A percentile compares a stretch with the other conserved stretches of the same genome.
These are phyloP conservation scores for Microglena sp. DNA, from an alignment of 139 green algal species.

Conservation along the genomic window DNA sequence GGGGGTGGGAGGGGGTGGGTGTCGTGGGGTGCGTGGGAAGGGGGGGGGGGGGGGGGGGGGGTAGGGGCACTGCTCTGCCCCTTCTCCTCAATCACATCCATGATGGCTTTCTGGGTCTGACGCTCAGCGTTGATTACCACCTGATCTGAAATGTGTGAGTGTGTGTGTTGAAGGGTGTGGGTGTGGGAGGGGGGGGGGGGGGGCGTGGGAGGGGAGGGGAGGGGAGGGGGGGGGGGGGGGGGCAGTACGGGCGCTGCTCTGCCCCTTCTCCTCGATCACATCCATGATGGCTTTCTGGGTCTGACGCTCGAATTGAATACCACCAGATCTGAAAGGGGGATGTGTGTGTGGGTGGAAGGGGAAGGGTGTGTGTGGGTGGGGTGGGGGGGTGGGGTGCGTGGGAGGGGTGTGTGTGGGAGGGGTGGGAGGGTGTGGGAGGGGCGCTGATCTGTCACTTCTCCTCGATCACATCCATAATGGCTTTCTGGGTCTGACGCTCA, in stretches of 20 bases:
- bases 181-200: too few relatives aligned
- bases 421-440: neutral
- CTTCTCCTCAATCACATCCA: conserved; percentile 38
- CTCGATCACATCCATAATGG: conserved; percentile 35
- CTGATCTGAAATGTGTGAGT: too few relatives aligned
- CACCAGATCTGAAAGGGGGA: neutral
- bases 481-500: conserved; percentile 19
- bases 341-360: too few relatives aligned
- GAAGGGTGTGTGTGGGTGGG: too few relatives aligned
- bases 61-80: conserved; percentile 50
- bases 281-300: conserved; percentile 34
- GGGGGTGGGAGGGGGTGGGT: neutral
- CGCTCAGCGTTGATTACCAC: conserved; percentile 7
- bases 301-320: conserved; percentile 9
- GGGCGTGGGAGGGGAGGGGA: too few relatives aligned
- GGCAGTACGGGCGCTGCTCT: conserved; percentile 58
- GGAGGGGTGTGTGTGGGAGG: neutral
- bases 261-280: conserved; percentile 36
- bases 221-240: too few relatives aligned
- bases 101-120: conserved; percentile 32
- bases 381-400: neutral
- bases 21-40: too few relatives aligned
- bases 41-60: too few relatives aligned
- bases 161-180: too few relatives aligned
- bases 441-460: conserved; percentile 28